Conservation (phyloP, 2,329 filamentous ascomycete genomes). For the Penicillium sp. region DNA sequence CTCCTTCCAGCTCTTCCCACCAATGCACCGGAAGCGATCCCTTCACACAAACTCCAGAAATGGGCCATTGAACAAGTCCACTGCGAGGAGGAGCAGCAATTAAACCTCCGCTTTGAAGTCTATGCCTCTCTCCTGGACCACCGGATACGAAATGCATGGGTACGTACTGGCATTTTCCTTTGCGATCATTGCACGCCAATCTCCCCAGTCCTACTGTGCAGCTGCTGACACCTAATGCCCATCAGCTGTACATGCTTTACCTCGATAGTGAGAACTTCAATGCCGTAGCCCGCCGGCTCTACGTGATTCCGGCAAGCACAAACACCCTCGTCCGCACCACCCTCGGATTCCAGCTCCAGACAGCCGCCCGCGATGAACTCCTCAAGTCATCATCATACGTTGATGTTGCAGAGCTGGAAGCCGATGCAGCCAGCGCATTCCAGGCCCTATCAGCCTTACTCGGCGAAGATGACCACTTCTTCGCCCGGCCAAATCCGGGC, state of each 20-base stretch:
- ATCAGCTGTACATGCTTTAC: constrained; percentile 72
- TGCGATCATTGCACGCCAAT: not conserved
- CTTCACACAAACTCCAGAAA: constrained; percentile 66
- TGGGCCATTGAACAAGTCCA: constrained; percentile 61
- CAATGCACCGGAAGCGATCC: constrained; percentile 50
- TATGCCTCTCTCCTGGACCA: constrained; percentile 77
- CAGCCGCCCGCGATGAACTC: constrained; percentile 74
- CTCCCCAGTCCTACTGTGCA: too few species aligned
- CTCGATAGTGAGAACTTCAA: constrained; percentile 66
- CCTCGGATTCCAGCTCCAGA: constrained; percentile 65
- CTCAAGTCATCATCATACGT: constrained; percentile 59
- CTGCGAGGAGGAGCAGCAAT: constrained; percentile 49
- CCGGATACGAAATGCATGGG: constrained; percentile 82
- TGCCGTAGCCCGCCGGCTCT: constrained; percentile 67
- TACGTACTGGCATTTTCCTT: constrained; percentile 34
- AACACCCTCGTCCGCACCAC: constrained; percentile 63
- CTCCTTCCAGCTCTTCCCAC: constrained; percentile 61
- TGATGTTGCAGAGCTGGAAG: constrained; percentile 58
- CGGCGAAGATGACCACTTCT: constrained; percentile 62
- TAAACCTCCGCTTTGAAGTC: constrained; percentile 64
- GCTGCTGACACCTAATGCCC: not conserved
- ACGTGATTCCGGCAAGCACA: constrained; percentile 64
- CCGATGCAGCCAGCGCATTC: constrained; percentile 63
- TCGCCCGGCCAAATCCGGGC: constrained; percentile 58
- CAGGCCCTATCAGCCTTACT: constrained; percentile 61